A percentile compares a stretch with the other conserved stretches of the same genome.
Conservation (phyloP, 257 asterid genomes). For the Solanum pimpinellifolium region DNA sequence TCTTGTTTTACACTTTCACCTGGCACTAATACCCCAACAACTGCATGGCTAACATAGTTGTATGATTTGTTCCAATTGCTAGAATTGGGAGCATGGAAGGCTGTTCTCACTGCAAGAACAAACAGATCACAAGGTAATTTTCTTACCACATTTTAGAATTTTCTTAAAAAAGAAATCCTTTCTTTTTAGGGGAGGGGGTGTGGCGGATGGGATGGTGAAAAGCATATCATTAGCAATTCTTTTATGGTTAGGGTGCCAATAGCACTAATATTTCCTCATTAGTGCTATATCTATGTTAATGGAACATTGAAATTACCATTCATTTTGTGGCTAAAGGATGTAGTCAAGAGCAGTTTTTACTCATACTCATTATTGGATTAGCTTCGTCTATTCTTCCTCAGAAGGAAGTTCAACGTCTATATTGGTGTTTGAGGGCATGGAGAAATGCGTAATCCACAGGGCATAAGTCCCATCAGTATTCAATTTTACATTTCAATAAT, state of each 20-base stretch:
- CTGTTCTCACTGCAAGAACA: slow-evolving; percentile 90
- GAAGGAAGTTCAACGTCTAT: neutral
- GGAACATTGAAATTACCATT: neutral
- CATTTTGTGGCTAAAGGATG: neutral
- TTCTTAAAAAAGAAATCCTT: neutral
- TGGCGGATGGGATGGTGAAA: neutral
- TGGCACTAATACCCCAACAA: neutral
- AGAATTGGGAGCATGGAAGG: slow-evolving; percentile 76
- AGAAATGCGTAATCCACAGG: neutral
- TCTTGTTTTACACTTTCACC: neutral
- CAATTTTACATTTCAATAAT: neutral
- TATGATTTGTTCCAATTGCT: slow-evolving; percentile 9
- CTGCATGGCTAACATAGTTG: slow-evolving; percentile 1
- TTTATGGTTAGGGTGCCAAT: neutral
- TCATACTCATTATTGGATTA: neutral
- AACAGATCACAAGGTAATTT: slow-evolving; percentile 66
- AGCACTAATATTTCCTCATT: neutral
- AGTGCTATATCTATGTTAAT: neutral
- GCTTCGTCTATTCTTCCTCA: neutral
- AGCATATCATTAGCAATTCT: neutral
- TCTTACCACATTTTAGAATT: neutral
- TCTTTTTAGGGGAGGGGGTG: neutral
- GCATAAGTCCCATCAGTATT: neutral
- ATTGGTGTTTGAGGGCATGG: neutral
- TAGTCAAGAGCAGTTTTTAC: neutral